These are phyloP conservation scores for Tylopilus orsonianus DNA, from an alignment of 1,284 basidiomycete genomes.

Conservation along the genomic window DNA sequence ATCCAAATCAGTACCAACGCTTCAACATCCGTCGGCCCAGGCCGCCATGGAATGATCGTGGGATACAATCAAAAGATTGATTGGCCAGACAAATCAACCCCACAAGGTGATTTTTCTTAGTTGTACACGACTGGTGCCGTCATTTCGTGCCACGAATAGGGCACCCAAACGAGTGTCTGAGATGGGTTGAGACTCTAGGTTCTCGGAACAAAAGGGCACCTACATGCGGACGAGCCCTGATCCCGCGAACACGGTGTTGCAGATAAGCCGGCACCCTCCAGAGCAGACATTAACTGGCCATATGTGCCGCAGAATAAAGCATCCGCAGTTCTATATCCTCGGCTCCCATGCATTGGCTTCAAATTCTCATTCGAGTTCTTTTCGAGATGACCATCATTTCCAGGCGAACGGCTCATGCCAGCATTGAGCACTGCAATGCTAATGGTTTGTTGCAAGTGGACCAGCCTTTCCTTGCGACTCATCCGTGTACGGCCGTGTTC, in stretches of 20 bases:
- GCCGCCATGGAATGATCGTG: too few species aligned
- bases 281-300: constrained; percentile 47
- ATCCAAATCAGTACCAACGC: too few species aligned
- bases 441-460: constrained; percentile 42
- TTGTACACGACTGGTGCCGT: constrained; percentile 36
- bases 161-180: constrained; percentile 46
- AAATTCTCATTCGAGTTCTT: constrained; percentile 13
- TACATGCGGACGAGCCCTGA: constrained; percentile 38
- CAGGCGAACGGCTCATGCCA: constrained; percentile 45
- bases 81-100: constrained; percentile 34
- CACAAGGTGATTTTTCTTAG: constrained; percentile 48
- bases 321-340: constrained; percentile 23
- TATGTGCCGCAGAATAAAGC: constrained; percentile 49
- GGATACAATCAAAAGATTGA: too few species aligned
- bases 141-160: constrained; percentile 42
- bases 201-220: constrained; percentile 12
- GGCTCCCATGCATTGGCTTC: constrained; percentile 11
- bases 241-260: constrained; percentile 40
- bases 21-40: too few species aligned
- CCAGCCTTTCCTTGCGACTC: constrained; percentile 36
- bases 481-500: constrained; percentile 4
- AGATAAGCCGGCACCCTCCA: constrained; percentile 43
- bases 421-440: constrained; percentile 45
- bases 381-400: constrained; percentile 12
- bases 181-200: not conserved